Base-by-base conservation (phyloP, 805 yeast species). In the Wickerhamiella shivajii region DNA sequence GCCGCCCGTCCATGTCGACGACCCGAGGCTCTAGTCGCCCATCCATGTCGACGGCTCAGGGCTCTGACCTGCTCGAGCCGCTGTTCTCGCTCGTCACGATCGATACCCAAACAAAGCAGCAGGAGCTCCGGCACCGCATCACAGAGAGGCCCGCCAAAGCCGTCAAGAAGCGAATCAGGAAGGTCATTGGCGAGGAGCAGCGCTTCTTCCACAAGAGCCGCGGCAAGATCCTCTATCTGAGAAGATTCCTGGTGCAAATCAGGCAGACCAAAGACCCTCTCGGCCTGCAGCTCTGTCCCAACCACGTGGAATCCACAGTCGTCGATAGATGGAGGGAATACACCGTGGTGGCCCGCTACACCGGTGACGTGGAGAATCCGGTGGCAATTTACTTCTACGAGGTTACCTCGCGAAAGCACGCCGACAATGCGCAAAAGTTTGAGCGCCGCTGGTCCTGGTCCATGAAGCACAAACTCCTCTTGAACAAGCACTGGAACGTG, bases 301-400 rank as follows among this genome's bases (percentile, higher is more conserved):
- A 18, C 14, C 39, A 10, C 24, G 29, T 20, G n/a, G 33, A 28
- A 5, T 61, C 79, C 1, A 55, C 76, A 33, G 64, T 78, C 1
- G 40, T 63, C 7, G 85, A 79, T 37, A 56, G 83, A 30, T 83
- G 95, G 90, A 70, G 66, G 39, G 95, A 85, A 49, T 80, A 73
- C 48, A 57, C 71, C 18, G 76, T 78, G 2, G 81, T 78, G 2
- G 74, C 77, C 1, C 59, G 87, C 39, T 65, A 69, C n/a, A 71
- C 79, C 0, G 73, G 69, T 11, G 55, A 62, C 37, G 30, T 47
- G 0, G 60, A 56, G 2, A 53, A 57, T 7, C 85, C 92, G 0
- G 47, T 81, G 1, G 50, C 61, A 3, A 39, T 83, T 1, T 84
- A 83, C 45, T 68, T 84, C 39, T 76, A 71, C 53, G 66, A 64